Percentiles rank a stretch among this genome's conserved stretches.
These are phyloP conservation scores for Phaeomoniella chlamydospora DNA, from an alignment of 2,329 filamentous ascomycete species.

Conservation along the genomic window DNA sequence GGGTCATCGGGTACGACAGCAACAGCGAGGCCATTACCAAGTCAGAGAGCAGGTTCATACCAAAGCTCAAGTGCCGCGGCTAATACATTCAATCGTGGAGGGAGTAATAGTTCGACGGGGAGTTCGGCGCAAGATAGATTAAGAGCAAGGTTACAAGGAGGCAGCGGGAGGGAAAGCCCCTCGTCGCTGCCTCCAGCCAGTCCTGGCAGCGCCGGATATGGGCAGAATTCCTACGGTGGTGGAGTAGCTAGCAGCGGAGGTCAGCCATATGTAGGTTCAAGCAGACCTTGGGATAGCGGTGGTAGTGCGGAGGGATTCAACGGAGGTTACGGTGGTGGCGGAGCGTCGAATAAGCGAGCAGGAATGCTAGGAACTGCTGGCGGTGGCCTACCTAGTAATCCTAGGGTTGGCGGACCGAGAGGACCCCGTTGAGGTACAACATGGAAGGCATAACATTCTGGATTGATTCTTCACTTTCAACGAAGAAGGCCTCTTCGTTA, in stretches of 20 bases:
- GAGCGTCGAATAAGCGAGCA: not conserved
- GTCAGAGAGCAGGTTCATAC: slow-evolving; percentile 60
- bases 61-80: slow-evolving; percentile 37
- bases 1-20: slow-evolving; percentile 8
- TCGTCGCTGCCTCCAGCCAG: slow-evolving; percentile 40
- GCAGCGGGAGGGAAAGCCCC: no score
- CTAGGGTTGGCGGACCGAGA: slow-evolving; percentile 1
- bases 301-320: slow-evolving; percentile 5
- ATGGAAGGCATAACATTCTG: no score
- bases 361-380: not conserved
- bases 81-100: slow-evolving; percentile 21
- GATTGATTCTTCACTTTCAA: no score
- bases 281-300: slow-evolving; percentile 9
- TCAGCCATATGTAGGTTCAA: slow-evolving; percentile 1
- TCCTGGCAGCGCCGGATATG: slow-evolving; percentile 19
- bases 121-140: slow-evolving; percentile 65
- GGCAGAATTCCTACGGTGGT: slow-evolving; percentile 8
- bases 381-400: slow-evolving; percentile 1
- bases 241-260: slow-evolving; percentile 2
- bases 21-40: slow-evolving; percentile 49
- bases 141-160: slow-evolving; percentile 66
- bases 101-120: slow-evolving; percentile 18
- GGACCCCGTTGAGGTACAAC: not conserved
- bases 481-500: no score
- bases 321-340: slow-evolving; percentile 4